phyloP scores from a whole-genome alignment of 2,329 filamentous ascomycete species.

The Cordyceps sp. region DNA sequence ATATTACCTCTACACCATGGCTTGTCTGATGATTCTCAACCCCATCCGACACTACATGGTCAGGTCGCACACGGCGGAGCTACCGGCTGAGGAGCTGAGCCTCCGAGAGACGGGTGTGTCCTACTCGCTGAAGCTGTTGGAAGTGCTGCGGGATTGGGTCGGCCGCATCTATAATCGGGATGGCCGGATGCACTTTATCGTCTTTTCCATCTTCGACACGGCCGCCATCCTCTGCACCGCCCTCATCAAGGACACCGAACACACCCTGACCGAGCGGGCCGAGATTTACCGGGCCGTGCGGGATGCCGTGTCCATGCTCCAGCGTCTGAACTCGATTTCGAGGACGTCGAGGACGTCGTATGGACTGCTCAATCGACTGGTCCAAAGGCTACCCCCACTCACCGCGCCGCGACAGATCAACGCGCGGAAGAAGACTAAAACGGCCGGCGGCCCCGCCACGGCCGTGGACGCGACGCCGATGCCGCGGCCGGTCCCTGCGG shows the following conservation, averaged over 20 bases:
- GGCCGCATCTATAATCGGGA: constrained; percentile 26
- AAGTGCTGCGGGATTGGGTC: constrained; percentile 21
- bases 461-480: neutral
- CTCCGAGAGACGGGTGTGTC: constrained; percentile 22
- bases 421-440: constrained; percentile 1
- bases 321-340: constrained; percentile 13
- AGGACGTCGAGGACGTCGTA: constrained; percentile 18
- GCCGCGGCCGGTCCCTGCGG: neutral
- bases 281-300: constrained; percentile 21
- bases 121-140: constrained; percentile 23
- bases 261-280: constrained; percentile 19
- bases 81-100: constrained; percentile 14
- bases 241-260: constrained; percentile 26
- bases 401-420: neutral
- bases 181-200: constrained; percentile 31
- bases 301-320: constrained; percentile 15
- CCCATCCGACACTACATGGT: constrained; percentile 29
- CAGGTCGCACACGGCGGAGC: constrained; percentile 11
- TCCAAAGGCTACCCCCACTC: constrained; percentile 9
- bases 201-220: constrained; percentile 34
- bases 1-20: constrained; percentile 25
- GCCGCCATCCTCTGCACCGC: constrained; percentile 31
- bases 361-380: constrained; percentile 15
- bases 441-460: neutral
- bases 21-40: constrained; percentile 27